These are phyloP conservation scores for Hymenotorrendiella dingleyae DNA, from an alignment of 2,329 filamentous ascomycete genomes.

Conservation along the genomic window DNA sequence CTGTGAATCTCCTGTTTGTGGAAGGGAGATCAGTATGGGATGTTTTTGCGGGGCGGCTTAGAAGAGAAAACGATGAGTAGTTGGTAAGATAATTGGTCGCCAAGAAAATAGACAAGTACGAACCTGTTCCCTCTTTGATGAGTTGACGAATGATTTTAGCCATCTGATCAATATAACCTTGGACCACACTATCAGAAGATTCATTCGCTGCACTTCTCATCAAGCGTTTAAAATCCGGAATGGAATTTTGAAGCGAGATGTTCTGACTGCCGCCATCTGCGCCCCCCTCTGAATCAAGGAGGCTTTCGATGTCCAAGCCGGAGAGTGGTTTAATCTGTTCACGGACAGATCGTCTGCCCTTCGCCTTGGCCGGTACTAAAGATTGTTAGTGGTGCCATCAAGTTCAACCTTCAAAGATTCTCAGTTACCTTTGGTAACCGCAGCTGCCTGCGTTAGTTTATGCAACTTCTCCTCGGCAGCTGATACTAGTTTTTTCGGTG, in stretches of 20 bases:
- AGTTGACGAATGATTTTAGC: constrained; percentile 48
- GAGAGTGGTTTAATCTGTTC: constrained; percentile 78
- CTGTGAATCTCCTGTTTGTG: neutral
- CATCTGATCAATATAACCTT: constrained; percentile 37
- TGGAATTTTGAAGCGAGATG: constrained; percentile 66
- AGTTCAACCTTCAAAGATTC: neutral
- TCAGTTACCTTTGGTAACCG: constrained; percentile 71
- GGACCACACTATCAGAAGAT: constrained; percentile 56
- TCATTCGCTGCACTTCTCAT: constrained; percentile 55
- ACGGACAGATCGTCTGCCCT: constrained; percentile 57
- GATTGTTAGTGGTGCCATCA: neutral
- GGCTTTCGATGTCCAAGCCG: constrained; percentile 76
- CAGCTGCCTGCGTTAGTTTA: constrained; percentile 59
- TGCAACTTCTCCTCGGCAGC: constrained; percentile 52
- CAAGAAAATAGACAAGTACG: too few species aligned
- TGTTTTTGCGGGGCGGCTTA: too few species aligned
- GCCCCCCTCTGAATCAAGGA: constrained; percentile 63
- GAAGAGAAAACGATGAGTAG: too few species aligned
- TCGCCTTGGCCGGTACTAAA: constrained; percentile 70
- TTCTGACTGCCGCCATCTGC: constrained; percentile 43
- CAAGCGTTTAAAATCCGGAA: constrained; percentile 85
- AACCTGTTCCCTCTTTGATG: constrained; percentile 67
- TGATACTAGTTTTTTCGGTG: constrained; percentile 60
- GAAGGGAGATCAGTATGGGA: neutral
- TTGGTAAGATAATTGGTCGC: too few species aligned